These are phyloP conservation scores for Xylaria sp. DNA, from an alignment of 2,329 filamentous ascomycete species.

Conservation along the genomic window DNA sequence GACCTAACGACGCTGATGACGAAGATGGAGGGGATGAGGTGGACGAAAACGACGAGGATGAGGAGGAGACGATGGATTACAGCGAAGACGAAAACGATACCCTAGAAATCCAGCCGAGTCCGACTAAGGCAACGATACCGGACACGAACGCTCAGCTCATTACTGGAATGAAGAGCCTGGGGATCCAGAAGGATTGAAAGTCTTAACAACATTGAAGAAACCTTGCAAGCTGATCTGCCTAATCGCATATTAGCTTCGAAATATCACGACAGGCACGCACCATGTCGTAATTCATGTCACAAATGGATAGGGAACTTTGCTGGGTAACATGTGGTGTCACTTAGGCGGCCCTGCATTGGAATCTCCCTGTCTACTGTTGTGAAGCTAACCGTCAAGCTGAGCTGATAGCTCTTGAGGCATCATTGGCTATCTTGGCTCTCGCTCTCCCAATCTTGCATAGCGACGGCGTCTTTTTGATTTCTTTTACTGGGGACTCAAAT, in stretches of 20 bases:
- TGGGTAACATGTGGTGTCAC: neutral
- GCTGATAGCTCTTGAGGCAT: slow-evolving; percentile 1
- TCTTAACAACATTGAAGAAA: neutral
- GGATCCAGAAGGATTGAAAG: slow-evolving; percentile 52
- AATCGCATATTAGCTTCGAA: neutral
- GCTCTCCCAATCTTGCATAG: slow-evolving; percentile 34
- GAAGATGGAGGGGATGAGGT: slow-evolving; percentile 48
- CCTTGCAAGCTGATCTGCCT: neutral
- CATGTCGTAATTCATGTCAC: neutral
- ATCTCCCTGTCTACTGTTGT: slow-evolving; percentile 11
- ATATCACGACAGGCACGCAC: neutral
- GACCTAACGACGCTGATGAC: slow-evolving; percentile 52
- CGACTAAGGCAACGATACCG: slow-evolving; percentile 46
- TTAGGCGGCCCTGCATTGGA: slow-evolving; percentile 11
- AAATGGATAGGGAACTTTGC: slow-evolving; percentile 1
- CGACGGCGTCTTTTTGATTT: slow-evolving; percentile 35
- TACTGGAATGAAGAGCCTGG: slow-evolving; percentile 66
- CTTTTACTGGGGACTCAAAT: slow-evolving; percentile 5
- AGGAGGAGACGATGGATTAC: slow-evolving; percentile 52
- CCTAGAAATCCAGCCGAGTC: slow-evolving; percentile 28
- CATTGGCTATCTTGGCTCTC: slow-evolving; percentile 4
- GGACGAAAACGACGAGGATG: slow-evolving; percentile 40
- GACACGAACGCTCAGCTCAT: slow-evolving; percentile 68
- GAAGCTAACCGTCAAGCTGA: slow-evolving; percentile 10
- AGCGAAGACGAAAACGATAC: slow-evolving; percentile 45